Evolutionary conservation across 2,329 filamentous ascomycete species (phyloP).

Genomic region (Periconia sp.): DNA sequence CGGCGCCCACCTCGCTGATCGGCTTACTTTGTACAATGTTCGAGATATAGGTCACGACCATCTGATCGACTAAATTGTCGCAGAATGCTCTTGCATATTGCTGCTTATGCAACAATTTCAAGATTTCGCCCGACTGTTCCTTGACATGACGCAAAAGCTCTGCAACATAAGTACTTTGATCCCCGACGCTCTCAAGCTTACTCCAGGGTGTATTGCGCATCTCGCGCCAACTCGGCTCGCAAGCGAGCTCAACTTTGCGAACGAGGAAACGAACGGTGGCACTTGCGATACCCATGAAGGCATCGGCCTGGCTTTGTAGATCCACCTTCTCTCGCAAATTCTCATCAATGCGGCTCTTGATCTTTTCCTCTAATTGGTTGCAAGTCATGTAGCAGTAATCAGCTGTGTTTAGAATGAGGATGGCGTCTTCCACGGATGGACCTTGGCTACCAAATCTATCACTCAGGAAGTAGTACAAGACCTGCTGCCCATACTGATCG

Average conservation of each 20-base stretch:
- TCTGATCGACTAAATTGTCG: constrained; percentile 89
- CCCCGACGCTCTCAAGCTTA: constrained; percentile 87
- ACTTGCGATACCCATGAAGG: constrained; percentile 92
- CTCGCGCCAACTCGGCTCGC: constrained; percentile 89
- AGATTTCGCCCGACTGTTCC: constrained; percentile 69
- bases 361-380: constrained; percentile 90
- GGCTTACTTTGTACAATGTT: constrained; percentile 89
- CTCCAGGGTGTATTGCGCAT: constrained; percentile 97
- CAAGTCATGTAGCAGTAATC: constrained; percentile 97
- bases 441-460: constrained; percentile 59
- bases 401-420: constrained; percentile 90
- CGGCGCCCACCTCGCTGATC: constrained; percentile 89
- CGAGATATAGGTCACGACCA: constrained; percentile 76
- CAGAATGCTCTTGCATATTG: constrained; percentile 94
- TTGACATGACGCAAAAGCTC: constrained; percentile 77
- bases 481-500: constrained; percentile 92
- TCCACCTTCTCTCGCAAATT: constrained; percentile 76
- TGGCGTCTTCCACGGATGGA: constrained; percentile 71
- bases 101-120: constrained; percentile 79
- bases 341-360: constrained; percentile 84
- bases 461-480: constrained; percentile 72
- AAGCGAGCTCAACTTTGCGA: constrained; percentile 76
- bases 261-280: constrained; percentile 83
- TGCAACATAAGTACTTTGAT: constrained; percentile 89
- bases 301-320: constrained; percentile 88